Conservation (phyloP, 228 moss, liverwort and hornwort genomes). For the Sphagnum fallax region DNA sequence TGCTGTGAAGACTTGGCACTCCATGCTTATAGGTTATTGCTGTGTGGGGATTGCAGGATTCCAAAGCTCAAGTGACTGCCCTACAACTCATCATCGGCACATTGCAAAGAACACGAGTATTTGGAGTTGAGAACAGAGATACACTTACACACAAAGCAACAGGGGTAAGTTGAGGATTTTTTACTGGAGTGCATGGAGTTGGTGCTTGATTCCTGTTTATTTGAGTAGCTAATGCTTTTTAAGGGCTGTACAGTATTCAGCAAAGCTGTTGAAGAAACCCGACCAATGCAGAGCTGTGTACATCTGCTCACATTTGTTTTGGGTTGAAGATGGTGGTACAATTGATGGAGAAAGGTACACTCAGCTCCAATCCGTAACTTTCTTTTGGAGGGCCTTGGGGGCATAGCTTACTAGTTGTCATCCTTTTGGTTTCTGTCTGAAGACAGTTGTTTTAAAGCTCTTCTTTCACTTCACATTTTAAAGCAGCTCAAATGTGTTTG, state of each 20-base stretch:
- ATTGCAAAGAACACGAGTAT: constrained; percentile 80
- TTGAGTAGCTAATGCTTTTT: no score
- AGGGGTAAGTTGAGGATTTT: constrained; percentile 39
- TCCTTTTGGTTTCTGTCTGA: no score
- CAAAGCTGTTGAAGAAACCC: constrained; percentile 89
- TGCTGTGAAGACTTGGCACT: no score
- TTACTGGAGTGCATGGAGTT: no score
- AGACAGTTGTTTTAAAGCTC: no score
- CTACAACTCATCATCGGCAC: constrained; percentile 94
- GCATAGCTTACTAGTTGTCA: no score
- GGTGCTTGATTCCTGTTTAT: no score
- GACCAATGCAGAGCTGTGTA: constrained; percentile 94
- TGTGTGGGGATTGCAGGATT: constrained; percentile 49
- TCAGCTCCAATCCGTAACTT: no score
- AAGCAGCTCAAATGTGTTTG: no score
- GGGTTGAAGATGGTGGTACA: constrained; percentile 86
- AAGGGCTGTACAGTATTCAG: constrained; percentile 60
- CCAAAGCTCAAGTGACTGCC: constrained; percentile 88
- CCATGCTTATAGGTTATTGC: no score
- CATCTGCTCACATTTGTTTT: constrained; percentile 92
- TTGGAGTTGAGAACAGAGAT: constrained; percentile 93
- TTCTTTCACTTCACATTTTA: no score
- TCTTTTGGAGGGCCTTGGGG: no score
- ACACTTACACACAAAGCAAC: constrained; percentile 95
- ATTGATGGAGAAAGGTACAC: constrained; percentile 91